Percentiles rank a stretch among this genome's conserved stretches.
Conservation (phyloP, 2,329 filamentous ascomycete species). For the Aspergillus bombycis region DNA sequence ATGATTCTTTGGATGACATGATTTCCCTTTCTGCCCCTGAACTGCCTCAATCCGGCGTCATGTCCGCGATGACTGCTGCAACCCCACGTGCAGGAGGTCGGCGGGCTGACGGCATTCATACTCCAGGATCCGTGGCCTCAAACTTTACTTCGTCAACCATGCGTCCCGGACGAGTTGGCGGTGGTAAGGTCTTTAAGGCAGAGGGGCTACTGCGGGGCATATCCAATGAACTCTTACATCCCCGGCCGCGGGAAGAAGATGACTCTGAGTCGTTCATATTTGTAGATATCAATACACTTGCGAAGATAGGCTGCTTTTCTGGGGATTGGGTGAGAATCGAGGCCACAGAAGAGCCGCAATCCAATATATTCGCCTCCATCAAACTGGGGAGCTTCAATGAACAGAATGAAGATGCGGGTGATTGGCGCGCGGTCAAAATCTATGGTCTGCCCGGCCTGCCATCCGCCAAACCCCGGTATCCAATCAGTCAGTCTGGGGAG, state of each 20-base stretch:
- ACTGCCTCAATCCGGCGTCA: slow-evolving; percentile 74
- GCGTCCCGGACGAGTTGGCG: slow-evolving; percentile 67
- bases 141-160: slow-evolving; percentile 84
- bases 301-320: slow-evolving; percentile 93
- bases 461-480: slow-evolving; percentile 58
- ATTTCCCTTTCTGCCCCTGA: slow-evolving; percentile 84
- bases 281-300: slow-evolving; percentile 82
- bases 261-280: slow-evolving; percentile 86
- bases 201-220: slow-evolving; percentile 75
- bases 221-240: slow-evolving; percentile 78
- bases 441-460: slow-evolving; percentile 77
- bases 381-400: slow-evolving; percentile 56
- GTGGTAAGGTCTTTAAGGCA: slow-evolving; percentile 79
- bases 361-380: slow-evolving; percentile 64
- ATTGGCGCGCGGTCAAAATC: slow-evolving; percentile 85
- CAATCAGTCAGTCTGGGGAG: slow-evolving; percentile 53
- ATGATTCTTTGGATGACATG: slow-evolving; percentile 91
- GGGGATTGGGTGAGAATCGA: slow-evolving; percentile 95
- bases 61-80: slow-evolving; percentile 77
- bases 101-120: slow-evolving; percentile 73
- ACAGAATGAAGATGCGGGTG: slow-evolving; percentile 60
- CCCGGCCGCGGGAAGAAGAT: slow-evolving; percentile 80
- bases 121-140: slow-evolving; percentile 87
- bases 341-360: slow-evolving; percentile 68
- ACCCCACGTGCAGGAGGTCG: slow-evolving; percentile 76